phyloP scores from a whole-genome alignment of 139 green algal species.

The Haematococcus lacustris region DNA sequence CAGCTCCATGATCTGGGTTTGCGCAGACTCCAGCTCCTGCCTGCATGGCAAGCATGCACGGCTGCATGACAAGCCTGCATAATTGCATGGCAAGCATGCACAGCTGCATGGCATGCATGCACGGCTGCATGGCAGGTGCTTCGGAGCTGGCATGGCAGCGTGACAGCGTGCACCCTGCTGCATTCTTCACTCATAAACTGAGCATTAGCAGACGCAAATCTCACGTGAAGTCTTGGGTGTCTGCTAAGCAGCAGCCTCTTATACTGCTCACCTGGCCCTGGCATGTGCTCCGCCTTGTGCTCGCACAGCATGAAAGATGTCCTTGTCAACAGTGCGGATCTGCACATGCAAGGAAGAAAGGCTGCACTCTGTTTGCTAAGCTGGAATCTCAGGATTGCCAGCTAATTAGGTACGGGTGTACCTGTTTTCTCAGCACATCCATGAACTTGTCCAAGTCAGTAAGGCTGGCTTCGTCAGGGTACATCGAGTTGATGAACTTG shows the following conservation, averaged over 20 bases:
- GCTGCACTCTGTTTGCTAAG: not conserved
- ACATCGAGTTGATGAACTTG: constrained; percentile 81
- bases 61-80: not conserved
- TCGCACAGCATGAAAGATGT: constrained; percentile 84
- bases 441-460: constrained; percentile 75
- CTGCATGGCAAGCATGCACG: constrained; percentile 19
- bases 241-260: not conserved
- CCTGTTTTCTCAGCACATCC: constrained; percentile 54
- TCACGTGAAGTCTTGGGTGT: not conserved
- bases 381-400: not conserved
- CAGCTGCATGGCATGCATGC: not conserved
- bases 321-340: constrained; percentile 77
- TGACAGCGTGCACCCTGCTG: too few species aligned
- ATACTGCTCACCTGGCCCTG: constrained; percentile 19
- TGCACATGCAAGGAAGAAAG: constrained; percentile 18
- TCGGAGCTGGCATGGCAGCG: not conserved
- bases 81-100: not conserved
- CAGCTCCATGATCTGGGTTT: constrained; percentile 70
- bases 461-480: constrained; percentile 76
- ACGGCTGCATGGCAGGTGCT: not conserved
- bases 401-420: not conserved
- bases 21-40: constrained; percentile 60
- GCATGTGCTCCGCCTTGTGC: constrained; percentile 39
- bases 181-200: not conserved
- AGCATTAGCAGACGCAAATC: not conserved